Base-by-base conservation (phyloP, 2,329 filamentous ascomycete species). In the Paracorniculantispora psalliotae region DNA sequence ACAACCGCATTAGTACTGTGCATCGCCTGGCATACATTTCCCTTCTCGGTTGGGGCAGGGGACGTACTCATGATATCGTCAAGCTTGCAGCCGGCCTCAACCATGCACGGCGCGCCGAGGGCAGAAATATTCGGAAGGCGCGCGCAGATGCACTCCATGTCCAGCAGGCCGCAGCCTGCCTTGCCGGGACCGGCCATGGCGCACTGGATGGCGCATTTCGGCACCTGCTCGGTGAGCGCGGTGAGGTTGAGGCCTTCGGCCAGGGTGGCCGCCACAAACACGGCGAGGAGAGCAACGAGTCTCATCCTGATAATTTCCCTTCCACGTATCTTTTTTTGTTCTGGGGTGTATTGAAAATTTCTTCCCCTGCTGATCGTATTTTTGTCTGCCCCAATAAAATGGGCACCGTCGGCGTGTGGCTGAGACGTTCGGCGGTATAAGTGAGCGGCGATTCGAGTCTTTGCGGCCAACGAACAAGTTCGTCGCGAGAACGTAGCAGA, bases 81-180 rank as follows among this genome's bases (percentile, higher is more conserved):
- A n/a, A 69, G 57, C 41, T 60, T 63, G 63, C 75, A 77, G 23
- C 69, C 67, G 12, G 66, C 68, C 2, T 66, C 61, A 5, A 71
- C 67, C 26, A 77, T 65, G 61, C 76, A 79, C 26, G 69, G 67
- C 41, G 71, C 63, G 30, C 73, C 69, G 8, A 66, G 63, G 28
- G 66, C 58, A 9, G 70, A 72, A 56, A 79, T 69, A 43, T 66
- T 64, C 37, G 70, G 64, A 19, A 72, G 60, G 41, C 75, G 71
- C 51, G 49, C 47, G 66, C 77, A 79, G 59, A 72, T 71, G 67
- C 77, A 79, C 15, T 56, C 62, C 46, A 70, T 63, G 64, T 79
- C 73, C 57, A 61, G 61, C 52, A 67, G 25, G 2, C 48, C 59
- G 67, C 76, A 79, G 60, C 70, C 69, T 39, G 73, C 66, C 46